Evolutionary conservation across 2,329 filamentous ascomycete species (phyloP), one percentile per base, ranked within the genome.

Genomic region (Aspergillus ibericus): DNA sequence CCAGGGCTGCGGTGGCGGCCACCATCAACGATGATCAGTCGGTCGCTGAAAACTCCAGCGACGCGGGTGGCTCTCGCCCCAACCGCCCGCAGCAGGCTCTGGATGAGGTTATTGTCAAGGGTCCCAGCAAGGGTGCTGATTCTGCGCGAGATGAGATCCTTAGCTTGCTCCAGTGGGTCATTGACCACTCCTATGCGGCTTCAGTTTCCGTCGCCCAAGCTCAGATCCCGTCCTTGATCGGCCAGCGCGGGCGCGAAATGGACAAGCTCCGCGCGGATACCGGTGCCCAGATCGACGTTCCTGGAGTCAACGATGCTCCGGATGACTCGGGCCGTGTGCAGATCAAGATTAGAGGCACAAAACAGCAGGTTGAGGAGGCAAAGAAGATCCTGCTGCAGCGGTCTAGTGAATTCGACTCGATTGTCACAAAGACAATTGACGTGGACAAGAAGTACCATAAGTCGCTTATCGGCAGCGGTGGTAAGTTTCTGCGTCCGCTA

Each of bases 381-480:
- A 95, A 95, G 84, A 95, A 95, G 79, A 79, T 95, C 51, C 83
- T 99, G 22, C 87, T 93, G 74, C 90, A 95, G 78, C 92, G 93
- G 78, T 89, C 90, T 55, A 88, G 88, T 61, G 83, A 92, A 18
- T 97, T 97, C 67, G 92, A 98, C 69, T 88, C 95, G 64, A 96
- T 91, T n/a, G 83, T 97, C 52, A 86, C 88, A 15, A 88, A 89
- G 78, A 92, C 87, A 12, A 81, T 99, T 50, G 90, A 96, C 34
- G 87, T 99, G n/a, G 93, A 98, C 67, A 91, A 92, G 80, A 96
- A 96, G 81, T 87, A 95, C 76, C 95, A 99, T 79, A 76, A 76
- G 77, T 85, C 88, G 55, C 82, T 99, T 63, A 99, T 99, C 75
- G 95, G 95, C 62, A 82, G 88, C 65, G 90, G 90, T 72, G 95